Evolutionary conservation across 1,284 basidiomycete species (phyloP).

Genomic region (Rhodotorula sp.): DNA sequence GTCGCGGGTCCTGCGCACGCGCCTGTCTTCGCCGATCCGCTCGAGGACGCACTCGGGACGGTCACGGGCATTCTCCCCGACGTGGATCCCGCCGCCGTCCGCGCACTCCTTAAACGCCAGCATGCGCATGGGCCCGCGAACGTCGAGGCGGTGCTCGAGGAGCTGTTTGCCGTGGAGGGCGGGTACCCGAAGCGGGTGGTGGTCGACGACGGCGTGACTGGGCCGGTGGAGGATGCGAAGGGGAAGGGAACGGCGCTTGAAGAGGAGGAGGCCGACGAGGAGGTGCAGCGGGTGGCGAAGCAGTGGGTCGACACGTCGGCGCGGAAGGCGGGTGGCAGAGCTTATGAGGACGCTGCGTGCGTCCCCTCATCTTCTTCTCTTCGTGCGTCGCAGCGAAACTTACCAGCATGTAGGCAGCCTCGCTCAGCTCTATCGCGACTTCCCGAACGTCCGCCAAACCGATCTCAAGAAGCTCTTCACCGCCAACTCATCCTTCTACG

Average conservation of each 20-base stretch:
- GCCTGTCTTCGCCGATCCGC: not conserved
- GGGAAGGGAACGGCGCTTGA: constrained; percentile 3
- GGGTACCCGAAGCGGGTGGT: constrained; percentile 13
- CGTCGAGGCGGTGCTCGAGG: constrained; percentile 32
- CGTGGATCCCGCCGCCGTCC: constrained; percentile 23
- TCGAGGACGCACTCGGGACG: constrained; percentile 3
- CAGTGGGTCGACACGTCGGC: not conserved
- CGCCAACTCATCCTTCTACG: constrained; percentile 19
- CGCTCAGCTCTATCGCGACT: constrained; percentile 29
- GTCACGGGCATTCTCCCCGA: constrained; percentile 39
- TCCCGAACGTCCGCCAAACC: constrained; percentile 16
- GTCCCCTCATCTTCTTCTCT: not conserved
- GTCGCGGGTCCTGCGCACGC: not conserved
- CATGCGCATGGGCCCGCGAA: constrained; percentile 7
- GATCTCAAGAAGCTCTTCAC: constrained; percentile 25
- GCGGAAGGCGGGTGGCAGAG: not conserved
- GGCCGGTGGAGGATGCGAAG: not conserved
- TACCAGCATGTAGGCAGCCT: constrained; percentile 6
- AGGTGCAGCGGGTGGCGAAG: constrained; percentile 5
- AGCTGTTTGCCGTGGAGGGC: constrained; percentile 17
- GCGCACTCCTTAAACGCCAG: not conserved
- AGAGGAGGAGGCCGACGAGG: constrained; percentile 9
- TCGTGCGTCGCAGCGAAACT: not conserved
- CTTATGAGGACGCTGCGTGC: constrained; percentile 26
- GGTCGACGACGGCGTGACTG: not conserved